Evolutionary conservation across 805 yeast species (phyloP).

Genomic region (Pichia scutulata): DNA sequence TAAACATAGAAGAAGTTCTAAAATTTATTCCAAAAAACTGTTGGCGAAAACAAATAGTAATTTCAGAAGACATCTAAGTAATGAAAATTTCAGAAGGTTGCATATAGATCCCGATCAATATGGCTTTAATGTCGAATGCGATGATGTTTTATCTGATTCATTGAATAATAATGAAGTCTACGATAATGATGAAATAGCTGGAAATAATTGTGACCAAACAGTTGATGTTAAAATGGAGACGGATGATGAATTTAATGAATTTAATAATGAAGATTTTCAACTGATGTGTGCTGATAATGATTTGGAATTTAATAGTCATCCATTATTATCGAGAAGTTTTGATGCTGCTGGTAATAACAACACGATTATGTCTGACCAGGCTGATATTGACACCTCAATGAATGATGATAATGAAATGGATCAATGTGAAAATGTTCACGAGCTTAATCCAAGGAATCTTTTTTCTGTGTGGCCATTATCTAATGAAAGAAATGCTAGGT

Average conservation of each 20-base stretch:
- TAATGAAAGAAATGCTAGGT: neutral
- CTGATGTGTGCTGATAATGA: neutral
- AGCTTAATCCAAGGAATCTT: neutral
- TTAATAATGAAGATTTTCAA: neutral
- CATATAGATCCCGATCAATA: neutral
- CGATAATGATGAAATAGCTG: neutral
- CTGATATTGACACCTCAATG: neutral
- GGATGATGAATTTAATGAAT: neutral
- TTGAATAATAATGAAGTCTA: neutral
- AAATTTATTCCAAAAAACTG: conserved; percentile 2
- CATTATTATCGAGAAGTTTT: neutral
- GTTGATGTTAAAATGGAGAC: neutral
- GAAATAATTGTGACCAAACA: neutral
- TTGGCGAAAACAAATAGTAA: neutral
- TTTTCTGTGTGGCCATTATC: neutral
- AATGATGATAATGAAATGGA: neutral
- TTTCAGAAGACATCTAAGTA: neutral
- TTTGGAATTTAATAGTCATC: neutral
- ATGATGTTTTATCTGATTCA: neutral
- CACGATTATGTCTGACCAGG: too few relatives aligned
- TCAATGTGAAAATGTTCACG: neutral
- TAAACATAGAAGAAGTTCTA: conserved; percentile 24
- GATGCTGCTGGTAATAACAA: neutral
- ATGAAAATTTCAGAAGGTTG: neutral
- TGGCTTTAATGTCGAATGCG: neutral